phyloP scores from a whole-genome alignment of 2,329 filamentous ascomycete genomes.

The Ceratocystiopsis minuta region DNA sequence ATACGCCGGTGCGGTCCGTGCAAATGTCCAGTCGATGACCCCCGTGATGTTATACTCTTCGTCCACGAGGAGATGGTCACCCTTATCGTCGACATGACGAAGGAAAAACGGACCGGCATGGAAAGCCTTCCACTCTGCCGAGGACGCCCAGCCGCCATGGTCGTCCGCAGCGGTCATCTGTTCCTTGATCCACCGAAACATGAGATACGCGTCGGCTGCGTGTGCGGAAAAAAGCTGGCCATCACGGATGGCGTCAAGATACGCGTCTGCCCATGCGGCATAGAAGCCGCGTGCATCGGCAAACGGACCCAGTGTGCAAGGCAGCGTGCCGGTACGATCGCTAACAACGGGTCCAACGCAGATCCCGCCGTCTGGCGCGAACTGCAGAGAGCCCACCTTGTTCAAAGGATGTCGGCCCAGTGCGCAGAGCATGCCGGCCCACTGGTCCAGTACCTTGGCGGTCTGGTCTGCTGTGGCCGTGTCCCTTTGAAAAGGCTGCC shows the following conservation, averaged over 20 bases:
- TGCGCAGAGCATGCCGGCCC: slow-evolving; percentile 1
- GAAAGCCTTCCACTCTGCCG: background rate
- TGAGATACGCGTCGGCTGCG: slow-evolving; percentile 2
- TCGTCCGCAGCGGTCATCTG: background rate
- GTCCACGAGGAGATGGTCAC: slow-evolving; percentile 21
- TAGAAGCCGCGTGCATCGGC: background rate
- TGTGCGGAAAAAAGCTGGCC: slow-evolving; percentile 1
- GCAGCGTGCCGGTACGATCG: background rate
- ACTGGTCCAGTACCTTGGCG: slow-evolving; percentile 1
- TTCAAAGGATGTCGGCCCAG: slow-evolving; percentile 1
- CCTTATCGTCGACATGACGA: slow-evolving; percentile 19
- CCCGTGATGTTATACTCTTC: slow-evolving; percentile 26
- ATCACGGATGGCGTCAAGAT: background rate
- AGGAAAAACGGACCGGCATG: slow-evolving; percentile 18
- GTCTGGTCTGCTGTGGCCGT: background rate
- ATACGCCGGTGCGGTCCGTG: slow-evolving; percentile 17
- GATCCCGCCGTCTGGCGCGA: background rate
- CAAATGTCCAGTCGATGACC: slow-evolving; percentile 27
- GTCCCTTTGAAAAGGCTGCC: slow-evolving; percentile 7
- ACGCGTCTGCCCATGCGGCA: background rate
- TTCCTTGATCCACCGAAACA: background rate
- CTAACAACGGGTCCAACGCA: background rate
- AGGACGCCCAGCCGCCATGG: background rate
- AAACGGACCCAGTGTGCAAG: background rate
- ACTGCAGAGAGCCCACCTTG: background rate